phyloP scores from a whole-genome alignment of 768 basidiomycete species.

The Pleurotus eryngii region DNA sequence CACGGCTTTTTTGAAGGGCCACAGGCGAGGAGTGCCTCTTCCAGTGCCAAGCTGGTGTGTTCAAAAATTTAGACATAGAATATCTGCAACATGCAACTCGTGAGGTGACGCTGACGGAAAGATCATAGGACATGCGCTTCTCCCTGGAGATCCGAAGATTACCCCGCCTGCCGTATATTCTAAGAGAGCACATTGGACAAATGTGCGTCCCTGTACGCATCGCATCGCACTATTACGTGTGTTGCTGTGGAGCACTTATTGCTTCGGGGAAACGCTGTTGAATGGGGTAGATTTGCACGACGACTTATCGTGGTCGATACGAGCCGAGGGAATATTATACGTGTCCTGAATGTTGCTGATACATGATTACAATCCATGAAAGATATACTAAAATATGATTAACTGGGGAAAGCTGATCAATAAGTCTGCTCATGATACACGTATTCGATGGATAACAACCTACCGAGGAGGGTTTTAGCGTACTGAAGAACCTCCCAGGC shows the following conservation, averaged over 20 bases:
- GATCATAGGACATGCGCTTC: constrained; percentile 1
- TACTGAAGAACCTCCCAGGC: constrained; percentile 74
- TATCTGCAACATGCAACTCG: neutral
- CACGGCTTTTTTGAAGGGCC: neutral
- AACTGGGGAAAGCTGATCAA: too few species aligned
- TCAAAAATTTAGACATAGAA: neutral
- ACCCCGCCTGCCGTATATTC: neutral
- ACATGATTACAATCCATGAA: too few species aligned
- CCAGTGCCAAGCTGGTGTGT: neutral
- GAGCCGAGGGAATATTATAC: neutral
- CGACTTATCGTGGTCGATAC: neutral
- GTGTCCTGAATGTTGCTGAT: too few species aligned
- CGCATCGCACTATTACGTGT: neutral
- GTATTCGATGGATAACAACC: too few species aligned
- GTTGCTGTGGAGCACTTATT: neutral
- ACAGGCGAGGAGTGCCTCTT: neutral
- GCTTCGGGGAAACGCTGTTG: neutral
- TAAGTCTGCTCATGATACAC: too few species aligned
- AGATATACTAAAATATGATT: too few species aligned
- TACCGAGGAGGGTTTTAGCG: neutral
- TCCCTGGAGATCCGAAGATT: neutral
- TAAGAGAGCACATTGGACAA: neutral
- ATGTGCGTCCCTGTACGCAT: neutral
- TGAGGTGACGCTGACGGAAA: neutral
- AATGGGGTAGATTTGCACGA: too few species aligned